A percentile compares a stretch with the other conserved stretches of the same genome.
phyloP scores from a whole-genome alignment of 495 filamentous ascomycete genomes.

The Aspergillus ellipticus region DNA sequence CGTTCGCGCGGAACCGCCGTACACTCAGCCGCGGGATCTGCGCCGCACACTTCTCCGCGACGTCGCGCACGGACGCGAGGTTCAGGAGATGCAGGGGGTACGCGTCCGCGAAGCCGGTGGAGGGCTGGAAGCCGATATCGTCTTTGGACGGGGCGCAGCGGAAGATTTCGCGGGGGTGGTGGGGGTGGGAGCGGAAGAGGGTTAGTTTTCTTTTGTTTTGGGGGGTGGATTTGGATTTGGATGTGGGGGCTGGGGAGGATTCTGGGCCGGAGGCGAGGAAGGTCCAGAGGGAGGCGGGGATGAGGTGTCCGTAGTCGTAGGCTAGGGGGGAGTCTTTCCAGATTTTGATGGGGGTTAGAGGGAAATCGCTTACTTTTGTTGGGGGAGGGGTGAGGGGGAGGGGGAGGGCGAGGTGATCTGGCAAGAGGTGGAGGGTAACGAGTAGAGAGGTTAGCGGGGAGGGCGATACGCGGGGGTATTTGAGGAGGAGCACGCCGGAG shows the following conservation, averaged over 20 bases:
- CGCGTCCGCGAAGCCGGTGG: slow-evolving; percentile 80
- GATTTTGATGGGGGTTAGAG: slow-evolving; percentile 61
- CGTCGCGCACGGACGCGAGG: slow-evolving; percentile 66
- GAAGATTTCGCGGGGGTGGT: slow-evolving; percentile 61
- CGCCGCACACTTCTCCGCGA: slow-evolving; percentile 46
- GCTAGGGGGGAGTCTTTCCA: slow-evolving; percentile 67
- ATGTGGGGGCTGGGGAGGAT: slow-evolving; percentile 22
- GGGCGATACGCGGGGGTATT: slow-evolving; percentile 25
- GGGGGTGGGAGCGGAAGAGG: slow-evolving; percentile 67
- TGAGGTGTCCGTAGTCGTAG: slow-evolving; percentile 42
- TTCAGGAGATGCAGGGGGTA: slow-evolving; percentile 84
- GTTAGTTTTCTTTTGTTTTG: slow-evolving; percentile 36
- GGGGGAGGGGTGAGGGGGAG: slow-evolving; percentile 59
- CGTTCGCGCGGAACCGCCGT: slow-evolving; percentile 77
- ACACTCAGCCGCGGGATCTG: slow-evolving; percentile 62
- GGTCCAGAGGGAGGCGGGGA: slow-evolving; percentile 55
- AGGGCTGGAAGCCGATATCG: slow-evolving; percentile 69
- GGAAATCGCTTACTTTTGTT: slow-evolving; percentile 56
- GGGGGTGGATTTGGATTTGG: slow-evolving; percentile 45
- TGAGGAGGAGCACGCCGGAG: slow-evolving; percentile 36
- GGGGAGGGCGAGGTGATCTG: slow-evolving; percentile 39
- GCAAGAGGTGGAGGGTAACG: slow-evolving; percentile 17
- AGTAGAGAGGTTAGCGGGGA: slow-evolving; percentile 8
- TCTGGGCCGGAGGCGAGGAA: slow-evolving; percentile 38
- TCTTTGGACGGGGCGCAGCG: slow-evolving; percentile 70